Base-by-base conservation (phyloP, 2,329 filamentous ascomycete genomes). In the Pleomassaria siparia region DNA sequence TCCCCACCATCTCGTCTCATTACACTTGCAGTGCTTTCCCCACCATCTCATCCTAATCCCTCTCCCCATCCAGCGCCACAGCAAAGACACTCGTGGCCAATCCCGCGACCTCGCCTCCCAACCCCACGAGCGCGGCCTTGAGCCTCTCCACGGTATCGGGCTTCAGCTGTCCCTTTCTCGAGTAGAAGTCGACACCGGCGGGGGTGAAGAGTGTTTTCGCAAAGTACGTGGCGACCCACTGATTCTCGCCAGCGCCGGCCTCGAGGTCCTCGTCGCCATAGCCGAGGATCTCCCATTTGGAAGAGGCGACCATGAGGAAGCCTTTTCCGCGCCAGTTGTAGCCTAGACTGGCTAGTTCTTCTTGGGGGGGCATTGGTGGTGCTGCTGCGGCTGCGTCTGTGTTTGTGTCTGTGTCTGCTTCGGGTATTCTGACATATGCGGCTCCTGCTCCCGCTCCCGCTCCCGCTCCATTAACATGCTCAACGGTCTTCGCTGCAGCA, bases 141-240 rank as follows among this genome's bases (percentile, higher is more conserved):
- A 92, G 81, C 21, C 66, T 75, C 41, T 70, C 72, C 30, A 84
- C 76, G 44, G 83, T 81, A 63, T 74, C 78, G 47, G 79, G 72
- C 45, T 76, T 79, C 53, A 89, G 54, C 52, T 78, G 80, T 43
- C 72, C 78, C 13, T 79, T 76, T 57, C 87, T 78, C 37, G 82
- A 84, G 69, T 92, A 94, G 9, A 95, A 71, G 71, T 95, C 90
- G 24, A 95, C 62, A 0, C 90, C 90, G 47, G 89, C 88, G 53
- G 87, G 86, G 6, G 89, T 94, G 59, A 95, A 95, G 36, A 91
- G 58, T 20, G 88, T 95, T 62, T 88, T 85, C 53, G 86, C 85
- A 69, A 95, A 95, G 78, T 86, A 92, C 4, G 88, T 95, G 12
- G 95, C 88, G 1, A 82, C 83, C 88, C 88, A 95, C 26, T 73